phyloP scores from a whole-genome alignment of 2,329 filamentous ascomycete species.

The Apiospora phragmitis region DNA sequence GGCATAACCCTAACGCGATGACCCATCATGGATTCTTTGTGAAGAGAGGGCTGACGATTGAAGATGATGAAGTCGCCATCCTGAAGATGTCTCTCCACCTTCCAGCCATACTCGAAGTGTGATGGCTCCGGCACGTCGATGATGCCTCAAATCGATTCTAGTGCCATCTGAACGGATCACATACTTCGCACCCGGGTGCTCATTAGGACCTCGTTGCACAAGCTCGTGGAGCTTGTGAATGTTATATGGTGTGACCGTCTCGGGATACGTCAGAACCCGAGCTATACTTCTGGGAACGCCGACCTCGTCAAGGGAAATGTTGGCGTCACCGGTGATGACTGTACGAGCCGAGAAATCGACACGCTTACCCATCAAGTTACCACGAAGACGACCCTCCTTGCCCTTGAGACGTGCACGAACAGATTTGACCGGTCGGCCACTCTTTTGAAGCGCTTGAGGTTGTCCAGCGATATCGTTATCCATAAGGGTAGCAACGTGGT shows the following conservation, averaged over 20 bases:
- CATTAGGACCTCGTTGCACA: constrained; percentile 90
- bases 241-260: constrained; percentile 97
- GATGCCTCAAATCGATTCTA: constrained; percentile 91
- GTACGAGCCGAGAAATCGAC: constrained; percentile 99
- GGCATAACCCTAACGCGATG: constrained; percentile 98
- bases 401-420: constrained; percentile 97
- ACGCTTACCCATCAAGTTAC: constrained; percentile 99
- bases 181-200: constrained; percentile 95
- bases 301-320: constrained; percentile 93
- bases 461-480: constrained; percentile 98
- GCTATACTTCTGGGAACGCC: constrained; percentile 95
- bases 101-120: constrained; percentile 95
- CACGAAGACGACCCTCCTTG: constrained; percentile 95
- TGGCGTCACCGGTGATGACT: constrained; percentile 98
- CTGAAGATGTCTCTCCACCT: constrained; percentile 94
- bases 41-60: constrained; percentile 97
- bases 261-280: constrained; percentile 89
- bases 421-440: constrained; percentile 92
- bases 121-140: constrained; percentile 83
- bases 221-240: constrained; percentile 87
- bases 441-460: constrained; percentile 94
- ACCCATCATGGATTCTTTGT: constrained; percentile 99
- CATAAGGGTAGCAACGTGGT: constrained; percentile 99
- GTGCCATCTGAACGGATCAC: constrained; percentile 93
- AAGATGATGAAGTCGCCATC: constrained; percentile 99